Base-by-base conservation (phyloP, 495 filamentous ascomycete species). In the Lasiosphaeria hispida region DNA sequence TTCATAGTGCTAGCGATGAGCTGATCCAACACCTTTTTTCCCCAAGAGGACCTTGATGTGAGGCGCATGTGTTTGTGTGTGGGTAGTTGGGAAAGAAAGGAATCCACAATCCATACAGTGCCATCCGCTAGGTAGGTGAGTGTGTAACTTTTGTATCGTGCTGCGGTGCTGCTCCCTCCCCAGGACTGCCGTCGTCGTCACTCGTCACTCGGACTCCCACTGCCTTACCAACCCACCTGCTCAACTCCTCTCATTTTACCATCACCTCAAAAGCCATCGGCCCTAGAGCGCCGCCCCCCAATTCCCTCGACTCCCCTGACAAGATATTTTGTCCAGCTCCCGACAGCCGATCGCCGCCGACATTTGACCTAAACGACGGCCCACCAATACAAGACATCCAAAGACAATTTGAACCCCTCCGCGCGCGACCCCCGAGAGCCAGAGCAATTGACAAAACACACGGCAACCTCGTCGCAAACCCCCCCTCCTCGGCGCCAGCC, bases 21-120 rank as follows among this genome's bases (percentile, higher is more conserved):
- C 23, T 30, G 23, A 30, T 30, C 23, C 23, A 30, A 30, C 23
- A 30, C 23, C 23, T 30, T 30, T 30, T 30, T 30, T 30, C 5
- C 5, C 5, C 23, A 30, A 2, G 23, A 30, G 2, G 23, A 5
- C 23, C 5, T 30, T 30, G 23, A 30, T 2, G 23, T 30, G 23
- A 30, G 23, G 23, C 23, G 23, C 23, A 30, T 30, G 23, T 30
- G 23, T 5, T 30, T 30, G 23, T 30, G 23, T 30, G 23, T 30
- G 2, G 23, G 23, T 30, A 30, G 23, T 5, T 30, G 2, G 23
- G 23, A 30, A 30, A 30, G 23, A 30, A 30, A 30, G 23, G 23
- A 45, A 18, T 15, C 42, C 9, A 14, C 45, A 34, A 34, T 57
- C 43, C 53, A 40, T 57, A 48, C 53, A 57, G 53, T 57, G 53